A percentile compares a stretch with the other conserved stretches of the same genome.
phyloP scores from a whole-genome alignment of 371 early-diverging fungal species.

The Mucor velutinosus region DNA sequence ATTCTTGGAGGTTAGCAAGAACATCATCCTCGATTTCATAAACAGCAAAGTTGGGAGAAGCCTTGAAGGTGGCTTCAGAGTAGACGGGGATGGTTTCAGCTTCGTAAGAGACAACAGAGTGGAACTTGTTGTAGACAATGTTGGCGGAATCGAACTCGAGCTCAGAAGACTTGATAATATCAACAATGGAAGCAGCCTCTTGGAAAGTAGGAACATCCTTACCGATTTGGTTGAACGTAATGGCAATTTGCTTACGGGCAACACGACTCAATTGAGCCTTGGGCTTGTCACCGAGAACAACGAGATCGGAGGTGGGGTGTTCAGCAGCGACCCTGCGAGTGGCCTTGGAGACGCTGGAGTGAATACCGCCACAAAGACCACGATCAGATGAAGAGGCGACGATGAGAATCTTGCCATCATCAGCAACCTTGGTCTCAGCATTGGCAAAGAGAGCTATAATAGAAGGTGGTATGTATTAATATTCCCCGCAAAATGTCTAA shows the following conservation, averaged over 20 bases:
- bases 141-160: slow-evolving; percentile 74
- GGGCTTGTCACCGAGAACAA: slow-evolving; percentile 94
- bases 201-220: slow-evolving; percentile 88
- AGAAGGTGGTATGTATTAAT: slow-evolving; percentile 1
- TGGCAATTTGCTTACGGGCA: slow-evolving; percentile 69
- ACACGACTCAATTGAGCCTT: slow-evolving; percentile 87
- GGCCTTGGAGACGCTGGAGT: slow-evolving; percentile 91
- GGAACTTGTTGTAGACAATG: slow-evolving; percentile 94
- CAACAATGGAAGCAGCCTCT: slow-evolving; percentile 86
- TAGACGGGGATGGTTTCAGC: slow-evolving; percentile 65
- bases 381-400: slow-evolving; percentile 94
- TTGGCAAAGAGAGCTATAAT: slow-evolving; percentile 76
- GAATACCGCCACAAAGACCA: slow-evolving; percentile 99
- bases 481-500: slow-evolving; percentile 3
- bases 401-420: slow-evolving; percentile 63
- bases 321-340: slow-evolving; percentile 68
- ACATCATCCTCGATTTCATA: slow-evolving; percentile 93
- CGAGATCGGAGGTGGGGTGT: slow-evolving; percentile 57
- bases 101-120: slow-evolving; percentile 94
- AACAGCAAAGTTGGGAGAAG: slow-evolving; percentile 84
- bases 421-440: slow-evolving; percentile 72
- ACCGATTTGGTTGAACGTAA: slow-evolving; percentile 91
- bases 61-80: slow-evolving; percentile 73
- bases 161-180: slow-evolving; percentile 70
- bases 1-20: slow-evolving; percentile 90